These are phyloP conservation scores for Citeromyces nyonsensis DNA, from an alignment of 805 yeast genomes.

Conservation along the genomic window DNA sequence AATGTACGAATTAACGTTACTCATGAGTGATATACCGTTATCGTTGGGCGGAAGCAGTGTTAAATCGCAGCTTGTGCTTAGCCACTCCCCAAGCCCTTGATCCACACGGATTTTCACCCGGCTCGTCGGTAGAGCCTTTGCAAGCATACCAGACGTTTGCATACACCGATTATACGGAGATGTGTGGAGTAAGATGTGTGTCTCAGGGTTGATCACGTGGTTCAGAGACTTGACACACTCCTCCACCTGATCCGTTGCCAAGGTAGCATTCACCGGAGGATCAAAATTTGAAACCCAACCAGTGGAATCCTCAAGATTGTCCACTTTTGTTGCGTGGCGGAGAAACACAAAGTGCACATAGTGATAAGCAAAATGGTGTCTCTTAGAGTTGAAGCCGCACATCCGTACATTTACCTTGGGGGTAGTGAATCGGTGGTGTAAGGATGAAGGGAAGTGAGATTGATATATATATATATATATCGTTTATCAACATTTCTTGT, in stretches of 20 bases:
- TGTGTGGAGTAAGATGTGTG: slow-evolving; percentile 16
- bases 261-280: slow-evolving; percentile 14
- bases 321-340: slow-evolving; percentile 16
- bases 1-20: slow-evolving; percentile 20
- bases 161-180: slow-evolving; percentile 28
- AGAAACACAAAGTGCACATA: slow-evolving; percentile 16
- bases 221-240: slow-evolving; percentile 8
- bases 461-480: too few species aligned
- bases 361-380: too few species aligned
- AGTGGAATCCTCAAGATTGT: slow-evolving; percentile 11
- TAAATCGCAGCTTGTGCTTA: slow-evolving; percentile 21
- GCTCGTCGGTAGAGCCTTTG: slow-evolving; percentile 4
- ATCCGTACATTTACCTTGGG: too few species aligned
- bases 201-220: slow-evolving; percentile 1
- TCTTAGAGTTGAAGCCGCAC: too few species aligned
- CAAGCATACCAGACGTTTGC: slow-evolving; percentile 19
- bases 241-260: slow-evolving; percentile 12
- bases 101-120: slow-evolving; percentile 17
- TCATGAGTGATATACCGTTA: slow-evolving; percentile 22
- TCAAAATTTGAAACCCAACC: slow-evolving; percentile 18
- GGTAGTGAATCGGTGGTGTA: too few species aligned
- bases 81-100: slow-evolving; percentile 26
- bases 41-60: slow-evolving; percentile 26
- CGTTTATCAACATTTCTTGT: too few species aligned
- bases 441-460: too few species aligned